Evolutionary conservation across 345 rosid genomes (phyloP).

Genomic region (Cardamine resedifolia): DNA sequence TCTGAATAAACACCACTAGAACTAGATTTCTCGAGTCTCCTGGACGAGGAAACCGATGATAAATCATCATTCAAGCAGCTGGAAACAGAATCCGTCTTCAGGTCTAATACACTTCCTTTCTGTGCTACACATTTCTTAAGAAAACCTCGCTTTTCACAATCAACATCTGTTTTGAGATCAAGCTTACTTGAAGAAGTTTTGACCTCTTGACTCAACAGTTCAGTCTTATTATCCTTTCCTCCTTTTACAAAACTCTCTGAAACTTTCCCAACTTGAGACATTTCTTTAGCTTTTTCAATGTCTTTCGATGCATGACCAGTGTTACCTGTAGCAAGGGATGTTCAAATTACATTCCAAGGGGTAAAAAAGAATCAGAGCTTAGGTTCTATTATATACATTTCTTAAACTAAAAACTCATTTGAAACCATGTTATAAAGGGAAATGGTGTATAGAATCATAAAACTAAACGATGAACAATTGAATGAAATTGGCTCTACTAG

Average conservation of each 20-base stretch:
- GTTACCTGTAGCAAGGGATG: slow-evolving; percentile 14
- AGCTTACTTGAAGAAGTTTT: slow-evolving; percentile 29
- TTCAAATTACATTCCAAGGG: not conserved
- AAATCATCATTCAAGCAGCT: slow-evolving; percentile 50
- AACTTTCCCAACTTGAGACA: slow-evolving; percentile 39
- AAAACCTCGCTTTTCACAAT: slow-evolving; percentile 19
- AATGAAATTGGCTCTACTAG: not conserved
- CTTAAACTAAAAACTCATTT: not conserved
- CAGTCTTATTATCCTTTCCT: not conserved
- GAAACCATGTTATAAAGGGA: slow-evolving; percentile 1
- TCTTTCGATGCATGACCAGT: slow-evolving; percentile 23
- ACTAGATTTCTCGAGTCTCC: slow-evolving; percentile 27
- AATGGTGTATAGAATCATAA: slow-evolving; percentile 30
- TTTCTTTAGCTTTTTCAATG: slow-evolving; percentile 27
- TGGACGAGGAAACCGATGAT: slow-evolving; percentile 39
- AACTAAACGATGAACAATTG: slow-evolving; percentile 1
- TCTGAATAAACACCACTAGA: slow-evolving; percentile 54
- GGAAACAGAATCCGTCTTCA: slow-evolving; percentile 52
- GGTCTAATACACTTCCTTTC: slow-evolving; percentile 48
- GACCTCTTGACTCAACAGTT: slow-evolving; percentile 25
- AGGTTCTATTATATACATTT: not conserved
- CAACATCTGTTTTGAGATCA: slow-evolving; percentile 46
- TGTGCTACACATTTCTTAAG: slow-evolving; percentile 36
- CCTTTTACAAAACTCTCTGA: slow-evolving; percentile 11
- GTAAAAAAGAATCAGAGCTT: not conserved